These are phyloP conservation scores for Fusarium sp. DNA, from an alignment of 2,329 filamentous ascomycete species.

Conservation along the genomic window DNA sequence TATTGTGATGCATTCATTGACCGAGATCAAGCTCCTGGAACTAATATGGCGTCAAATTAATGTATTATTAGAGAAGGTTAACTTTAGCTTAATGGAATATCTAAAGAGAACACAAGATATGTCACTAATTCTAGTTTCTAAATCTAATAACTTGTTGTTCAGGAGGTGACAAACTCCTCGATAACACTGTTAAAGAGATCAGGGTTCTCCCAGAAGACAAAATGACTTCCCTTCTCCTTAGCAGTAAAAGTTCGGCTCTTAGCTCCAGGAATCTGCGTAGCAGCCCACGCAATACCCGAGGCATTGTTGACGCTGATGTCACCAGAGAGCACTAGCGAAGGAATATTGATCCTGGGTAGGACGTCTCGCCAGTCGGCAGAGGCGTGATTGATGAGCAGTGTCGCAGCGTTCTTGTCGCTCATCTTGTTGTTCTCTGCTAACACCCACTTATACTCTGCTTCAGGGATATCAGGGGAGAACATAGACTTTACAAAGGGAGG, in stretches of 20 bases:
- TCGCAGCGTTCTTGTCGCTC: conserved; percentile 44
- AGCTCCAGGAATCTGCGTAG: conserved; percentile 48
- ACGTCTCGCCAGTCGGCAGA: conserved; percentile 11
- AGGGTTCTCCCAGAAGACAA: conserved; percentile 55
- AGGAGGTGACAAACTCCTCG: conserved; percentile 45
- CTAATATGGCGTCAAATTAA: too few relatives aligned
- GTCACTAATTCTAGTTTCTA: not conserved
- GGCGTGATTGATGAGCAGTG: conserved; percentile 50
- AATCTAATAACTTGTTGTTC: not conserved
- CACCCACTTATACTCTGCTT: conserved; percentile 49
- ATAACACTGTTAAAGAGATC: conserved; percentile 53
- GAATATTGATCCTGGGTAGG: conserved; percentile 45
- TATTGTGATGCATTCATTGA: too few relatives aligned
- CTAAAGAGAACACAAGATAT: not conserved
- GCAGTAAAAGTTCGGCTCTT: conserved; percentile 49
- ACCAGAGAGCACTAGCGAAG: conserved; percentile 50
- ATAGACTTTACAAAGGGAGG: conserved; percentile 42
- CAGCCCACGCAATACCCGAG: conserved; percentile 46
- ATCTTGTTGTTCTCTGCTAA: conserved; percentile 48
- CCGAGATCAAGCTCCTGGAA: accelerated
- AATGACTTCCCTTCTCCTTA: conserved; percentile 54
- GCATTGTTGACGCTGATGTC: conserved; percentile 22
- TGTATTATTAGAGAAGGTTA: too few relatives aligned
- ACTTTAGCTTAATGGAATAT: not conserved
- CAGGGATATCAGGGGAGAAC: conserved; percentile 44